Base-by-base conservation (phyloP, 768 basidiomycete species). In the Boletus sp. region DNA sequence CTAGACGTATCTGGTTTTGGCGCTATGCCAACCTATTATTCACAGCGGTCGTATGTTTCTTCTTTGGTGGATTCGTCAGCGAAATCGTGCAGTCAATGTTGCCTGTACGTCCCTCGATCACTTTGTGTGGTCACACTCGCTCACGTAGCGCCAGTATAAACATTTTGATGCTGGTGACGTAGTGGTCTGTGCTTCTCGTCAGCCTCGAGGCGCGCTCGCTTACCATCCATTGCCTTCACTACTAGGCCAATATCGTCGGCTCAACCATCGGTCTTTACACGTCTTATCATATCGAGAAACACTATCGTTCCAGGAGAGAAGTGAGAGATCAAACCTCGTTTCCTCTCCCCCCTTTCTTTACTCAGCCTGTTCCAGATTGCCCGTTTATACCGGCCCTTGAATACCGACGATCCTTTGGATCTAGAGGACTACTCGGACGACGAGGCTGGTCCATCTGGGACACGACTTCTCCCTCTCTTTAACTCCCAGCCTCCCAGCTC, bases 1-100 rank as follows among this genome's bases (percentile, higher is more conserved):
- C 85, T 7, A 75, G 90, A 55, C 78, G 90, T 57, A 80, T 93
- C 70, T 93, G 92, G 90, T 87, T 90, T 61, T 93, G 91, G 91
- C 80, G 90, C 29, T 79, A 87, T 66, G 79, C 83, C 27, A 78
- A 81, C 9, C 68, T 90, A 11, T 82, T 90, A 44, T 79, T 88
- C 64, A 90, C 92, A 2, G 68, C 70, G 5, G 70, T 88, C 60
- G 74, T 83, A 5, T 93, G 91, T 61, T 83, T 89, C 72, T 80
- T 93, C 63, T 82, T 88, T 57, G 91, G 91, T 11, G 90, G 89
- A 1, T 77, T 93, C 50, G 64, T 92, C 25, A 91, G 87, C 68
- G 91, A 93, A 71, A 69, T 93, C 55, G 86, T 93, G 1, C 90
- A 92, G 67, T 84, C 87, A 5, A 63, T 86, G 64, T 73, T 93